These are phyloP conservation scores for Trametes cubensis DNA, from an alignment of 768 basidiomycete genomes.

Conservation along the genomic window DNA sequence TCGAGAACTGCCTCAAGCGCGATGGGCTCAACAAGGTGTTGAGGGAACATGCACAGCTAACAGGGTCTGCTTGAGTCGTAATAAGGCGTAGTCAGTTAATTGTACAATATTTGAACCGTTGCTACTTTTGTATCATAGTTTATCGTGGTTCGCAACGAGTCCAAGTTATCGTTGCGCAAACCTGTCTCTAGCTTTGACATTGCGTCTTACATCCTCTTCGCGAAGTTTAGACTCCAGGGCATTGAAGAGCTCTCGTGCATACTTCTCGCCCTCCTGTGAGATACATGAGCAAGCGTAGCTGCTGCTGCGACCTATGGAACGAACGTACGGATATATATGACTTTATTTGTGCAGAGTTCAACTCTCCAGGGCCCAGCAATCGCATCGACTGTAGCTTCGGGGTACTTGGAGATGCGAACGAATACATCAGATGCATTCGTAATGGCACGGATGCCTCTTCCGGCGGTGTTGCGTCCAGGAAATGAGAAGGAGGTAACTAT, in stretches of 20 bases:
- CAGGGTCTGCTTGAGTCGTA: neutral
- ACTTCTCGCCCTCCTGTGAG: conserved; percentile 64
- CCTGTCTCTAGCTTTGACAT: conserved; percentile 58
- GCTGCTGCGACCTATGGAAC: neutral
- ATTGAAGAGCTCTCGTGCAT: conserved; percentile 58
- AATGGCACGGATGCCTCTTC: conserved; percentile 73
- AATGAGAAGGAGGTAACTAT: conserved; percentile 62
- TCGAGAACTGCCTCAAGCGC: conserved; percentile 67
- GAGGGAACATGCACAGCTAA: conserved; percentile 28
- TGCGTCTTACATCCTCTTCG: conserved; percentile 63
- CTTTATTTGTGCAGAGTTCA: conserved; percentile 50
- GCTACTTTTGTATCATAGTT: conserved; percentile 7
- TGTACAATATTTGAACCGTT: conserved; percentile 4
- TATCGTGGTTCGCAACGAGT: neutral
- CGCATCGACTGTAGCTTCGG: conserved; percentile 64
- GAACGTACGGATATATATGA: conserved; percentile 56
- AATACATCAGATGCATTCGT: conserved; percentile 64
- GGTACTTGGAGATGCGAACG: conserved; percentile 47
- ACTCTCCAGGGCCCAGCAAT: conserved; percentile 63
- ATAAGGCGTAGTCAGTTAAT: neutral
- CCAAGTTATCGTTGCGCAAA: conserved; percentile 39
- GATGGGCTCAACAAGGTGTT: conserved; percentile 50
- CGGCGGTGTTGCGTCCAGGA: conserved; percentile 70
- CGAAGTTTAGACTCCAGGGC: conserved; percentile 66
- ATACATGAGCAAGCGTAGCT: neutral